Percentiles rank a stretch among this genome's conserved stretches.
Evolutionary conservation across 169 alveolate genomes (phyloP).

Genomic region (Babesia bovis): DNA sequence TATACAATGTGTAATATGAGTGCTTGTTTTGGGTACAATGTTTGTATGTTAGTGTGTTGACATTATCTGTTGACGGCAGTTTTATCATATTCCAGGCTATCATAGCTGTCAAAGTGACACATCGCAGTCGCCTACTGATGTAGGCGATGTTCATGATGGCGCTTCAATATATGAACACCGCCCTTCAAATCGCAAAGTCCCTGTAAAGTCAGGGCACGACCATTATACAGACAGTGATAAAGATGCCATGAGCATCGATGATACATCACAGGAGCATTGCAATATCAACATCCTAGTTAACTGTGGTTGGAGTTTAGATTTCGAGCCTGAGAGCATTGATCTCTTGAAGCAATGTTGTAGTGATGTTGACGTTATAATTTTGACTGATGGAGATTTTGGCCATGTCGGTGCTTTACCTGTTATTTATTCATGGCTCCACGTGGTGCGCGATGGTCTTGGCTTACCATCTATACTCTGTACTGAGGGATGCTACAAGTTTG

Average conservation of each 20-base stretch:
- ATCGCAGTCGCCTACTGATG: too few species aligned
- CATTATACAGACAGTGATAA: background rate
- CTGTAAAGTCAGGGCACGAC: too few species aligned
- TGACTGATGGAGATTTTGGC: conserved; percentile 61
- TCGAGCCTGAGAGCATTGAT: conserved; percentile 31
- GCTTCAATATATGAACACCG: too few species aligned
- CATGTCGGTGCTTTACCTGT: conserved; percentile 57
- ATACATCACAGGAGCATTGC: background rate
- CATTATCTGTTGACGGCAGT: too few species aligned
- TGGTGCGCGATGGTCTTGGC: background rate
- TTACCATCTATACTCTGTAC: conserved; percentile 51
- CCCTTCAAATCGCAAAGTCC: too few species aligned
- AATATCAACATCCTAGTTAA: conserved; percentile 38
- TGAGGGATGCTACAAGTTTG: conserved; percentile 62
- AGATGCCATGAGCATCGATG: background rate
- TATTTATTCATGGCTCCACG: conserved; percentile 28
- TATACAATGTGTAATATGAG: too few species aligned
- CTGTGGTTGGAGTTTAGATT: conserved; percentile 67
- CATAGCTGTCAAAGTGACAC: too few species aligned
- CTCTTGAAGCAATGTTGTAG: conserved; percentile 15
- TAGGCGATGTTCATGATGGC: too few species aligned
- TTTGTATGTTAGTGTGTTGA: too few species aligned
- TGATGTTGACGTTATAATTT: conserved; percentile 44
- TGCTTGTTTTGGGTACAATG: too few species aligned
- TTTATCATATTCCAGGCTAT: too few species aligned